Base-by-base conservation (phyloP, 208 protist genomes). In the Phytomonas francai region DNA sequence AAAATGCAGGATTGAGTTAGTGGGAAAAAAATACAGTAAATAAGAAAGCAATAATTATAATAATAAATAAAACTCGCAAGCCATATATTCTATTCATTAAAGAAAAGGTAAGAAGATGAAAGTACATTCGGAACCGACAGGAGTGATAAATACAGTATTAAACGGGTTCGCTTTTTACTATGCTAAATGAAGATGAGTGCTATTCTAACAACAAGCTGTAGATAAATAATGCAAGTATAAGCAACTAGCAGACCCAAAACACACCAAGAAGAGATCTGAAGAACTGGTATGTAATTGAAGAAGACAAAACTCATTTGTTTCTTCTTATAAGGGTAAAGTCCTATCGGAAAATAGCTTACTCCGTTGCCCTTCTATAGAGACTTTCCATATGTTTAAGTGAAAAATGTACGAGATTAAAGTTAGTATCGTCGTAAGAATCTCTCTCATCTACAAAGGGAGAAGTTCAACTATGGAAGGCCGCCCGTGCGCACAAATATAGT, bases 401-500 rank as follows among this genome's bases (percentile, higher is more conserved):
- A 19, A 60, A 6, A 27, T 32, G 28, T 60, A n/a, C 14, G 6
- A 51, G 22, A 29, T 34, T 19, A 7, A 1, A 22, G 4, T 42
- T 42, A 8, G 19, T 28, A 1, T 8, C 4, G 25, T 3, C 12
- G 31, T 29, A 14, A 56, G 33, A 2, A 12, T 19, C 7, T 36
- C 31, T 51, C 42, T 51, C 9, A 51, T 19, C 16, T 51, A 51
- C 16, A 14, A 59, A 6, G 74, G 72, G 9, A 54, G 7, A n/a
- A 87, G 71, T 5, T 33, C 45, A 27, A 81, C 74, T n/a, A 91
- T 78, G 11, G 81, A 79, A 22, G 80, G 83, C 39, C 88, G 76
- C 39, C 88, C 88, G 65, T 94, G 88, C 0, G 88, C 85, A 61
- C 88, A 94, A 30, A 85, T 32, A 51, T 84, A 80, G 68, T 80